These are phyloP conservation scores for Amanita inopinata DNA, from an alignment of 768 basidiomycete genomes.

Conservation along the genomic window DNA sequence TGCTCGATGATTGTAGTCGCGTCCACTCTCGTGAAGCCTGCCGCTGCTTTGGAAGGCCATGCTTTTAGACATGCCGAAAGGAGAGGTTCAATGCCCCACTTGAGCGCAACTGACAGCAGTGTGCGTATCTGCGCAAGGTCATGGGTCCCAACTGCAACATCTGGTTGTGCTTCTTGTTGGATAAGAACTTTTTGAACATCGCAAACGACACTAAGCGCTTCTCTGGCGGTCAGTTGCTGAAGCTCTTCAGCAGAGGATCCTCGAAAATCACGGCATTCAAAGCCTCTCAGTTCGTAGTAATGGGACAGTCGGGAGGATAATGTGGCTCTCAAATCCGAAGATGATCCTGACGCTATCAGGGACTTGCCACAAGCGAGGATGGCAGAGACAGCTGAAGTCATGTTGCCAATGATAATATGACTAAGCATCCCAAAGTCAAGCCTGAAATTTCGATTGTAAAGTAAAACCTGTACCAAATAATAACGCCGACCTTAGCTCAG, in stretches of 20 bases:
- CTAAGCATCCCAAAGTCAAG: too few species aligned
- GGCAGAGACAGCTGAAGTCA: not conserved
- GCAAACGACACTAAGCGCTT: conserved; percentile 41
- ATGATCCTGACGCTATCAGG: conserved; percentile 5
- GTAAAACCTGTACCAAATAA: too few species aligned
- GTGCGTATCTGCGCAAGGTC: conserved; percentile 57
- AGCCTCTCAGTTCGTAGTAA: conserved; percentile 24
- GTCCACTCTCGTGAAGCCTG: conserved; percentile 29
- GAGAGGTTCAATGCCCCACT: conserved; percentile 57
- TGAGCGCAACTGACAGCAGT: conserved; percentile 57
- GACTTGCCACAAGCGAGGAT: not conserved
- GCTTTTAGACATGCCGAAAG: conserved; percentile 31
- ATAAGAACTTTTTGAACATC: conserved; percentile 34
- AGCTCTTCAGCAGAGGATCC: conserved; percentile 27
- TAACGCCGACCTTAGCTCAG: conserved; percentile 36
- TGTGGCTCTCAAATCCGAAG: conserved; percentile 25
- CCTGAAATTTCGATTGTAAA: too few species aligned
- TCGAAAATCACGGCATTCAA: conserved; percentile 10
- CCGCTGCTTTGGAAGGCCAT: conserved; percentile 24
- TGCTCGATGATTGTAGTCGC: conserved; percentile 34
- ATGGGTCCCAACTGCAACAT: conserved; percentile 48
- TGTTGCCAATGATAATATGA: not conserved
- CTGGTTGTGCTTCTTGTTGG: conserved; percentile 8
- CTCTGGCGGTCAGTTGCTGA: conserved; percentile 44
- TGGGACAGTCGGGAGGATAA: conserved; percentile 28